Percentiles rank a stretch among this genome's conserved stretches.
Conservation (phyloP, 192 early-diverging fungal species). For the Anaeromyces robustus region DNA sequence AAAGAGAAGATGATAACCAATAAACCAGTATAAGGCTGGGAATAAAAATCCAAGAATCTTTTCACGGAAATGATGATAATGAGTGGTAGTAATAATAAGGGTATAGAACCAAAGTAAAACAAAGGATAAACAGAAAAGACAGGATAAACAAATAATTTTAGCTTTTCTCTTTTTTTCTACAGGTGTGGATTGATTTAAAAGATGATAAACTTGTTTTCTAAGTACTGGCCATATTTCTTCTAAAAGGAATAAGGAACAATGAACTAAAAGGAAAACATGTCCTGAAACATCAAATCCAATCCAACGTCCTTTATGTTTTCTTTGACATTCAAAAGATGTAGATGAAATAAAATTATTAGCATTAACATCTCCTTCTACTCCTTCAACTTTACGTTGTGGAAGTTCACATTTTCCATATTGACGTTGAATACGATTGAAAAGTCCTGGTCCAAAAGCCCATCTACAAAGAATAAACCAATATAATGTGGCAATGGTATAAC, state of each 20-base stretch:
- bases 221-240: conserved; percentile 30
- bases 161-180: no score
- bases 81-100: no score
- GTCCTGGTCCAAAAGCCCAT: conserved; percentile 67
- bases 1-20: no score
- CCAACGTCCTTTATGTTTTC: conserved; percentile 47
- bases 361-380: no score
- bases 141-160: no score
- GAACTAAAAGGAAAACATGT: conserved; percentile 69
- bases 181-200: no score
- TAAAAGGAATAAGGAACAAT: conserved; percentile 53
- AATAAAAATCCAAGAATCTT: no score
- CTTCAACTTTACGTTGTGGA: background rate
- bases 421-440: conserved; percentile 66
- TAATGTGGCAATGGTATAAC: conserved; percentile 44
- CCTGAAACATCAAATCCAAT: conserved; percentile 68
- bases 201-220: background rate
- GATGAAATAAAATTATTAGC: no score
- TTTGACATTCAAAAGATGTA: conserved; percentile 20
- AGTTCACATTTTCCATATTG: conserved; percentile 36
- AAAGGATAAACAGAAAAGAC: no score
- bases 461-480: conserved; percentile 79
- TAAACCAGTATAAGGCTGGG: no score
- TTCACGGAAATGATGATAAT: no score
- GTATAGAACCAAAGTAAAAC: no score